These are phyloP conservation scores for Vitellaria paradoxa DNA, from an alignment of 179 eudicot species.

Conservation along the genomic window DNA sequence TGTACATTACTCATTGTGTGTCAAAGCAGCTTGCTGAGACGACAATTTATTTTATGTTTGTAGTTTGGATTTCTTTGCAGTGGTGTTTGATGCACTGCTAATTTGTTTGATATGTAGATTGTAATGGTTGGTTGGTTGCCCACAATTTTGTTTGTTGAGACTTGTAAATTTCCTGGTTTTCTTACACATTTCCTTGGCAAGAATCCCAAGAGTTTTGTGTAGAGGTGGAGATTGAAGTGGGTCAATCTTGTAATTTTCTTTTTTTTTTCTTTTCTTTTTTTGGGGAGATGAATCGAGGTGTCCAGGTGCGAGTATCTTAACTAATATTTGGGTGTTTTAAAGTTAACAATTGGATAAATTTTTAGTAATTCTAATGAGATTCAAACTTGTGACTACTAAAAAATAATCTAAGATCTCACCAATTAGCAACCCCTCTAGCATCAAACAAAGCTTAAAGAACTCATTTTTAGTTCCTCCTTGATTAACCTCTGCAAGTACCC, in stretches of 20 bases:
- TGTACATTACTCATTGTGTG: conserved; percentile 39
- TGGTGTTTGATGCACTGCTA: conserved; percentile 1
- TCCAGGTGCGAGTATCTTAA: no score
- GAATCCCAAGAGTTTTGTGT: conserved; percentile 6
- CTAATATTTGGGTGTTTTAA: no score
- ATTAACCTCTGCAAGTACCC: no score
- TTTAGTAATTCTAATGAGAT: no score
- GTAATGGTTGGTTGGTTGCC: conserved; percentile 26
- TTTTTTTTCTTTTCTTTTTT: no score
- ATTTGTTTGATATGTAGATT: conserved; percentile 9
- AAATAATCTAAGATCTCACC: no score
- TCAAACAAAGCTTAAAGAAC: no score
- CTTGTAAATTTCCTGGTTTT: conserved; percentile 13
- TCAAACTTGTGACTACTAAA: conserved; percentile 17
- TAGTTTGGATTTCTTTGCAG: conserved; percentile 24
- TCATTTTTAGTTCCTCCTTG: no score
- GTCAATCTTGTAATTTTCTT: conserved; percentile 32
- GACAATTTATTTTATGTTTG: conserved; percentile 21
- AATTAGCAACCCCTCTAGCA: no score
- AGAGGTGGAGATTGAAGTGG: conserved; percentile 26
- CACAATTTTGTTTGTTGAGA: conserved; percentile 34
- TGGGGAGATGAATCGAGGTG: no score
- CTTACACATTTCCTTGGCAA: conserved; percentile 30
- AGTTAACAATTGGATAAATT: no score
- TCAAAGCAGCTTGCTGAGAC: conserved; percentile 70